These are phyloP conservation scores for Coprinellus micaceus DNA, from an alignment of 768 basidiomycete genomes.

Conservation along the genomic window DNA sequence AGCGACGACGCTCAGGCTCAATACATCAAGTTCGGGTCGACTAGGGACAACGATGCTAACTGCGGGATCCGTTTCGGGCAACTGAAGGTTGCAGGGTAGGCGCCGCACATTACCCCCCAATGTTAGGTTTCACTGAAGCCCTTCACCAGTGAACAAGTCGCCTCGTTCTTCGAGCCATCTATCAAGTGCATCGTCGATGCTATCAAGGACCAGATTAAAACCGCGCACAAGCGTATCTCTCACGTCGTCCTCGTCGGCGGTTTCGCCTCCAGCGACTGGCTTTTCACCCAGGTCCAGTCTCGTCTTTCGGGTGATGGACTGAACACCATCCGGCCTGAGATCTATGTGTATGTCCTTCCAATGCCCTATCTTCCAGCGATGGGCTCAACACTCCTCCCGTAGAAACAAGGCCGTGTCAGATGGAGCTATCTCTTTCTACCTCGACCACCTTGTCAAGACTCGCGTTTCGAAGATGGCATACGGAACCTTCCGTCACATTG, in stretches of 20 bases:
- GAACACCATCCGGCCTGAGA: conserved; percentile 47
- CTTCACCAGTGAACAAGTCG: background rate
- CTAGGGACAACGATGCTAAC: conserved; percentile 34
- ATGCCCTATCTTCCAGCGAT: too few species aligned
- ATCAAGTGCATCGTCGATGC: conserved; percentile 10
- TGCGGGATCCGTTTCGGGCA: conserved; percentile 40
- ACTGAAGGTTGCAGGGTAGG: conserved; percentile 35
- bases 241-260: conserved; percentile 52
- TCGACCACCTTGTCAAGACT: conserved; percentile 38
- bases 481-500: conserved; percentile 37
- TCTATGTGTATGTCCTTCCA: conserved; percentile 42
- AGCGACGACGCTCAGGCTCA: conserved; percentile 31
- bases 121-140: too few species aligned
- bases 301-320: conserved; percentile 35
- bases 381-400: too few species aligned
- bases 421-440: conserved; percentile 40
- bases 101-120: background rate
- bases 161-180: conserved; percentile 12
- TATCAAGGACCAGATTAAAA: conserved; percentile 2
- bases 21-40: conserved; percentile 44
- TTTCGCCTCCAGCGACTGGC: conserved; percentile 54
- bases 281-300: conserved; percentile 40
- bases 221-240: conserved; percentile 1
- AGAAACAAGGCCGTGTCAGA: conserved; percentile 47
- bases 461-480: conserved; percentile 47